Base-by-base conservation (phyloP, 495 filamentous ascomycete species). In the Xanthoparmelia taractica region DNA sequence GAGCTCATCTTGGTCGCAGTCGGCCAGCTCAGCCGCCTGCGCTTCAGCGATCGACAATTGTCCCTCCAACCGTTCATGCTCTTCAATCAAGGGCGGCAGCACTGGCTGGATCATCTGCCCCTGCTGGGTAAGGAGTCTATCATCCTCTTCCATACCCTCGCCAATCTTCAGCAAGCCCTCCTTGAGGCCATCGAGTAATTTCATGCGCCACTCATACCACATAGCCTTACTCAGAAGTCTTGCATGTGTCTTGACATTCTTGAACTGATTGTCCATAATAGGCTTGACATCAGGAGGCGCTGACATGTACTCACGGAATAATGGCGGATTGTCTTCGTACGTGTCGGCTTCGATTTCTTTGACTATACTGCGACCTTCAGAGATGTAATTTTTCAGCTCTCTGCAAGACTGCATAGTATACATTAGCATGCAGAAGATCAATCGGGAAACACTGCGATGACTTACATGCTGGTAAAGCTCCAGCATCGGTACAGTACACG, bases 201-300 rank as follows among this genome's bases (percentile, higher is more conserved):
- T 90, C 84, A 89, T 91, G 38, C 95, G 89, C 95, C 95, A 98
- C 70, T 92, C 87, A 71, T 98, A 97, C 95, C 95, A 98, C 73
- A 91, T 92, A 43, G 85, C 90, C 71, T 96, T 96, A 76, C 92
- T 96, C 17, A 90, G 80, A 8, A 95, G 78, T 47, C 95, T 79
- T 4, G 95, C 89, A 71, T 97, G 86, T 0, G 90, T 95, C 77
- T 96, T 97, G 69, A 95, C 87, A 65, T 96, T 96, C 72, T 93
- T 92, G 75, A 98, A 93, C 71, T 97, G 94, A 64, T 89, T 92
- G 74, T 98, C 93, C 87, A 98, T 92, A 56, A 94, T 80, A 2
- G 83, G 72, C 67, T 87, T 88, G 65, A 96, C 80, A 57, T 94
- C 88, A n/a, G 89, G 84, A 8, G 89, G 79, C n/a, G 93, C 92